These are phyloP conservation scores for Globisporangium irregulare DNA, from an alignment of 352 stramenopile species.

Conservation along the genomic window DNA sequence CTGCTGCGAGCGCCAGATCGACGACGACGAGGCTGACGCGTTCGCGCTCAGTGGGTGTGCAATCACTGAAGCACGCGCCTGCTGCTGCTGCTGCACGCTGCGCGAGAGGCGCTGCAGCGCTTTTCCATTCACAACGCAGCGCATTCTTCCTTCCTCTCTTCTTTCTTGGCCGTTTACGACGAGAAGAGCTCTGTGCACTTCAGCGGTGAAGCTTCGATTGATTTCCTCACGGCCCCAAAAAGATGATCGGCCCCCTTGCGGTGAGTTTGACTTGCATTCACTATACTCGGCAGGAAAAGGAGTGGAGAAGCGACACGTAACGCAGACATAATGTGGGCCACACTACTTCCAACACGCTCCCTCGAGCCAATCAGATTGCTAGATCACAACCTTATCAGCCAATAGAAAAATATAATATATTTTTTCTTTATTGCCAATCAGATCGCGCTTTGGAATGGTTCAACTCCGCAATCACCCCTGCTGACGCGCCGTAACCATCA, in stretches of 20 bases:
- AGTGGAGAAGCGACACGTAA: not conserved
- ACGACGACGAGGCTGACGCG: not conserved
- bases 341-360: conserved; percentile 8
- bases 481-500: conserved; percentile 4
- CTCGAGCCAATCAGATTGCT: conserved; percentile 13
- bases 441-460: not conserved
- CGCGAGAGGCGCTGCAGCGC: conserved; percentile 43
- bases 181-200: conserved; percentile 17
- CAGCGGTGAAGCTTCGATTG: conserved; percentile 16
- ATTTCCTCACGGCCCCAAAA: conserved; percentile 13
- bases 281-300: not conserved
- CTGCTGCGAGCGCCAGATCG: conserved; percentile 14
- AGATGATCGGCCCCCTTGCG: not conserved
- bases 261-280: not conserved
- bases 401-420: not conserved
- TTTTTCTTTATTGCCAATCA: not conserved
- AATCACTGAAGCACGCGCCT: not conserved
- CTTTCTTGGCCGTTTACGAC: conserved; percentile 2
- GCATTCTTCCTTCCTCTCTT: conserved; percentile 42
- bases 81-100: conserved; percentile 18
- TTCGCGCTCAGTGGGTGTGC: not conserved
- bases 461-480: not conserved
- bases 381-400: not conserved
- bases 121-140: conserved; percentile 38
- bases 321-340: conserved; percentile 7